These are phyloP conservation scores for Athelia psychrophila DNA, from an alignment of 1,284 basidiomycete species.

Conservation along the genomic window DNA sequence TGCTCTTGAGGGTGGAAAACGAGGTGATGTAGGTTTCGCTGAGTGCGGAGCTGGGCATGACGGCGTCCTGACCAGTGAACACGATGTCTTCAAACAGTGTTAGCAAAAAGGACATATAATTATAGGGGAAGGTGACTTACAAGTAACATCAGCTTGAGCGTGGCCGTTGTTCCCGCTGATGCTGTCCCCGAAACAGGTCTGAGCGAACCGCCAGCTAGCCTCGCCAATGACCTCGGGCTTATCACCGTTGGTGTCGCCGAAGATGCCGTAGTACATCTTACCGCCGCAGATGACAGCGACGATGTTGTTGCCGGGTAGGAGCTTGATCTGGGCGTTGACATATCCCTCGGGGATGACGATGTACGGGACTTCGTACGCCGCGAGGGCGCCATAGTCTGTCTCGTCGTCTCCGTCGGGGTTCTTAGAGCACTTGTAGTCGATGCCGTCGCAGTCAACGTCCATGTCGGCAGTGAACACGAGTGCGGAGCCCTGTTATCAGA, in stretches of 20 bases:
- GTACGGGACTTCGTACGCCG: conserved; percentile 19
- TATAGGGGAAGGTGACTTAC: conserved; percentile 10
- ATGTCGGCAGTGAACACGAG: conserved; percentile 19
- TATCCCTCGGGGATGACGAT: conserved; percentile 19
- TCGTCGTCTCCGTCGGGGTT: conserved; percentile 17
- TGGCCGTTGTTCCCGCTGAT: conserved; percentile 19
- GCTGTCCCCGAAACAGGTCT: conserved; percentile 16
- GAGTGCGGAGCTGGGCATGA: background rate
- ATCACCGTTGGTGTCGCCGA: conserved; percentile 20
- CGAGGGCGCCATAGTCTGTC: conserved; percentile 21
- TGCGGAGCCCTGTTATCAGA: background rate
- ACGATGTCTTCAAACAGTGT: background rate
- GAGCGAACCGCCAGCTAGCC: conserved; percentile 18
- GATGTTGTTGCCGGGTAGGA: conserved; percentile 17
- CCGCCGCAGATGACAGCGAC: conserved; percentile 18
- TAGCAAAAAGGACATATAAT: background rate
- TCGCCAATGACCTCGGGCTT: conserved; percentile 22
- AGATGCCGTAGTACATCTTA: conserved; percentile 24
- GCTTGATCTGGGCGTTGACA: conserved; percentile 9
- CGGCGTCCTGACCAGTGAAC: background rate
- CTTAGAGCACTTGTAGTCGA: conserved; percentile 5
- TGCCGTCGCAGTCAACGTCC: conserved; percentile 23
- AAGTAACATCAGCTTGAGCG: conserved; percentile 16
- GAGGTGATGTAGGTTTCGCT: background rate
- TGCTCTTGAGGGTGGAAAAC: background rate